Evolutionary conservation across 257 asterid genomes (phyloP), one percentile per base, ranked within the genome.

Genomic region (Solanum microdontum): DNA sequence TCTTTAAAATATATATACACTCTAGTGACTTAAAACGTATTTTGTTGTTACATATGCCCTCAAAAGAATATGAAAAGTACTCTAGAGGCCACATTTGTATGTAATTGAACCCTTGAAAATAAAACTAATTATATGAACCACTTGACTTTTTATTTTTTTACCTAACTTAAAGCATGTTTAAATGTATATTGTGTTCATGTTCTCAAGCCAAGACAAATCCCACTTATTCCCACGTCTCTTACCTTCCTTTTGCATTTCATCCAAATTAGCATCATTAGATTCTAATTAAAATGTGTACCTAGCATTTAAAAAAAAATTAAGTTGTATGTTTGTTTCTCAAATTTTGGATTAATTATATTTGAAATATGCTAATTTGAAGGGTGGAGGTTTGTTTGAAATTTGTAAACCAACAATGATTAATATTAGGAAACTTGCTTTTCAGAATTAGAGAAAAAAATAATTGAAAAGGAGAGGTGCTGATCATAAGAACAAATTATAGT

Each of bases 361-460:
- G 12, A 21, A 64, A 39, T 48, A 58, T 69, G 77, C 37, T 87
- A 88, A 24, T 86, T 83, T 88, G 87, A 45, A 74, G 64, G 90
- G 90, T 26, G 86, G 88, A 84, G 86, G 28, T 84, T 36, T 24
- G 11, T 69, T 34, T 74, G 48, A 34, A 9, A 73, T 17, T 82
- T 74, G 7, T 28, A 82, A 83, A 45, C 85, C 68, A 28, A 45
- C 32, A n/a, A 15, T 30, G 60, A 82, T n/a, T 66, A 32, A 72
- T 17, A 83, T 62, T 72, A 33, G 33, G 48, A 12, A 87, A 48
- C 17, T 30, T 87, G 17, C 74, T 87, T 82, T 87, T 82, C 89
- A 68, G 28, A n/a, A 28, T 34, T 13, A 45, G 19, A 26, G 72
- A 19, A 28, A n/a, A 39, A 76, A 23, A 3, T 45, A 28, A 8